Base-by-base conservation (phyloP, 2,329 filamentous ascomycete genomes). In the Fusarium sp. region DNA sequence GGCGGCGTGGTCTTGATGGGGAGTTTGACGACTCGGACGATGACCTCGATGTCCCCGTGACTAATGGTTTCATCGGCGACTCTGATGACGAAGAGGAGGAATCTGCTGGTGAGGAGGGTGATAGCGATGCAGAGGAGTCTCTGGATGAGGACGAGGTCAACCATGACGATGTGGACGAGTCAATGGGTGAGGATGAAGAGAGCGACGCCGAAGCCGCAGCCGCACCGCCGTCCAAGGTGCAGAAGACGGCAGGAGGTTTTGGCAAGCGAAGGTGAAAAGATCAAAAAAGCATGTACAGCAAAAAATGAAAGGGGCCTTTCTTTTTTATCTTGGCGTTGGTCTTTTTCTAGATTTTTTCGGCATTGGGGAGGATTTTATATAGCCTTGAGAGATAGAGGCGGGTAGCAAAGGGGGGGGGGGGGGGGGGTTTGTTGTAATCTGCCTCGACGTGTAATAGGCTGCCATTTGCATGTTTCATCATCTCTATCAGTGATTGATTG, bases 131-230 rank as follows among this genome's bases (percentile, higher is more conserved):
- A 2, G 85, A 87, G 39, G 86, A 87, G 75, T 84, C 84, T 1
- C 80, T 90, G 3, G 88, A 91, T 25, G 89, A 90, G 69, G 88
- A 91, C 20, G 89, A 92, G 68, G 89, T 89, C 3, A 84, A 90
- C 54, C 87, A 91, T 64, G 87, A 90, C 39, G 91, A 92, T 62
- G 85, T 87, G 8, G 84, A 86, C 35, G 87, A 89, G 62, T 88
- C 87, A 10, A 82, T 84, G 80, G 87, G 86, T 8, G 91, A 92
- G 69, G 89, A 89, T 11, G 89, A 88, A 37, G 87, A 87, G 69
- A 88, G 86, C 64, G 88, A 89, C 58, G 83, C 82, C 20, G 87
- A 88, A 73, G 83, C 71, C 35, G 64, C 69, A 18, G 64, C 85
- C 11, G 85, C 84, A 48, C 85, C 87, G 58, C 87, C 87, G 50